phyloP scores from a whole-genome alignment of 1,284 basidiomycete genomes.

The Acaromyces ingoldii region DNA sequence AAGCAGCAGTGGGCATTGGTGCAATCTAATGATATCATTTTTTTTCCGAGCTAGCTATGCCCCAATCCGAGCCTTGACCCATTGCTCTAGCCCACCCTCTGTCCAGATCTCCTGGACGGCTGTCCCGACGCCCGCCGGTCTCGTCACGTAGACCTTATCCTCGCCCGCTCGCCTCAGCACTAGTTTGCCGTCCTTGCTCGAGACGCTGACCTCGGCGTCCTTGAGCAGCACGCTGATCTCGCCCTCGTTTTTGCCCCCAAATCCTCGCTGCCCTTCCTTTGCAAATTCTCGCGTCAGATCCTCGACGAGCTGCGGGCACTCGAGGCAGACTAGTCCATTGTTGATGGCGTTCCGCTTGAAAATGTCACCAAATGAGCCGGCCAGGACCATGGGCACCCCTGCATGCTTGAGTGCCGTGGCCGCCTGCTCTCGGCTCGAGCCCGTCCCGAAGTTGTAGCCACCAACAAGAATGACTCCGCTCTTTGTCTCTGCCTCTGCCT shows the following conservation, averaged over 20 bases:
- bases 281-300: constrained; percentile 75
- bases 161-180: constrained; percentile 12
- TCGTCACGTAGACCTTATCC: constrained; percentile 26
- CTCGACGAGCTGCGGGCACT: constrained; percentile 79
- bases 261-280: constrained; percentile 67
- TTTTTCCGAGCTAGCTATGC: neutral
- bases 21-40: no score
- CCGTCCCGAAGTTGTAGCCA: constrained; percentile 98
- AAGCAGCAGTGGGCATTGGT: no score
- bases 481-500: constrained; percentile 28
- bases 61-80: constrained; percentile 41
- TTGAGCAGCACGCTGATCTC: constrained; percentile 42
- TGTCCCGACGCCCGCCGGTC: constrained; percentile 43
- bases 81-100: constrained; percentile 45
- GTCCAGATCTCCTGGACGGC: constrained; percentile 50
- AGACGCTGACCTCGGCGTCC: constrained; percentile 19
- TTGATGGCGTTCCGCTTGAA: constrained; percentile 99
- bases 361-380: constrained; percentile 96
- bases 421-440: constrained; percentile 96
- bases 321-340: constrained; percentile 92
- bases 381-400: constrained; percentile 85
- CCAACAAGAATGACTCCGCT: constrained; percentile 75
- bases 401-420: constrained; percentile 94
- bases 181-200: constrained; percentile 24
- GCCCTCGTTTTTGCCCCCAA: constrained; percentile 25